A percentile compares a stretch with the other conserved stretches of the same genome.
These are phyloP conservation scores for Microglena sp. DNA, from an alignment of 139 green algal genomes.

Conservation along the genomic window DNA sequence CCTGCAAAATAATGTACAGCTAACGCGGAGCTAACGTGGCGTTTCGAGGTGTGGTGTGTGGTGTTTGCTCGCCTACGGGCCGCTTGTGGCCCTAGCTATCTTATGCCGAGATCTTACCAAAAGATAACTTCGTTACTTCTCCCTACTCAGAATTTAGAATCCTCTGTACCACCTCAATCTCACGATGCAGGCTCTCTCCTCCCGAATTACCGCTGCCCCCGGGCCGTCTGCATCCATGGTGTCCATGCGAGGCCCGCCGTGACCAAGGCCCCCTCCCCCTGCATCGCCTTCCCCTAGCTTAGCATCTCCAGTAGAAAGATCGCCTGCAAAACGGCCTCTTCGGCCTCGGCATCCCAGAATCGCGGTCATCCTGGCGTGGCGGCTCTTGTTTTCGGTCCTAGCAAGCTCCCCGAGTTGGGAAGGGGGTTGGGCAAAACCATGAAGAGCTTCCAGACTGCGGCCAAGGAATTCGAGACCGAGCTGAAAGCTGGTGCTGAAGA, in stretches of 20 bases:
- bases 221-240: neutral
- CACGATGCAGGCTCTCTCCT: neutral
- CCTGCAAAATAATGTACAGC: too few relatives aligned
- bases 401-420: conserved; percentile 87
- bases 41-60: too few relatives aligned
- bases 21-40: too few relatives aligned
- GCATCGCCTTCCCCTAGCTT: neutral
- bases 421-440: conserved; percentile 87
- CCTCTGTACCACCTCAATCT: neutral
- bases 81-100: too few relatives aligned
- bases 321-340: conserved; percentile 58
- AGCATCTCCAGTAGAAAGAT: neutral
- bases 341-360: conserved; percentile 79
- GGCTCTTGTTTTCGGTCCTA: conserved; percentile 81
- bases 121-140: too few relatives aligned
- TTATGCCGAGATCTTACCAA: too few relatives aligned
- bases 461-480: conserved; percentile 69
- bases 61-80: too few relatives aligned
- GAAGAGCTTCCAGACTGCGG: conserved; percentile 86
- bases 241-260: neutral
- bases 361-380: conserved; percentile 76
- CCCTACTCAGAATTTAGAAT: too few relatives aligned
- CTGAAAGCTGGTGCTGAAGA: conserved; percentile 42
- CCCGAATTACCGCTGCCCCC: neutral
- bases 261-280: neutral